Base-by-base conservation (phyloP, 2,329 filamentous ascomycete species). In the Juglanconis juglandina region DNA sequence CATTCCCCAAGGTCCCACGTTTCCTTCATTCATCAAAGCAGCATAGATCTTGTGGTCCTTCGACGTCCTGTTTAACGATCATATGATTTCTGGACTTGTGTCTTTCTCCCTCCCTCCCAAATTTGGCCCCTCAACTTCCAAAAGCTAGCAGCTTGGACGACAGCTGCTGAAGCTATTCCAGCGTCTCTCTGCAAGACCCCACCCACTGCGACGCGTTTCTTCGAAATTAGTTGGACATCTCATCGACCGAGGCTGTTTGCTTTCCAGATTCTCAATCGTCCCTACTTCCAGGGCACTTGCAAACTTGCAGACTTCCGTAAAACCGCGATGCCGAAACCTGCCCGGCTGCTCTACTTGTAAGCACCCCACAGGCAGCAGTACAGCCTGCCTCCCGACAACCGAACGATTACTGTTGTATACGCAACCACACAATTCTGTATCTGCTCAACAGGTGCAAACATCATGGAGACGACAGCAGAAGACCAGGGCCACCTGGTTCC, bases 391-490 rank as follows among this genome's bases (percentile, higher is more conserved):
- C 30, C 14, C 32, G 37, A 44, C 55, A 35, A 37, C n/a, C 37
- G 24, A 49, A 11, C 39, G 3, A 46, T 24, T 32, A 53, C n/a
- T 53, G 13, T 44, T 8, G 51, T 60, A 13, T 4, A n/a, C 37
- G 9, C 34, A 47, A 46, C 54, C 11, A 52, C 13, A 33, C 51
- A 46, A 35, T 17, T 6, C 11, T 44, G 39, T 53, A 48, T 34
- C 13, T 30, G 37, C 32, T 50, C n/a, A 41, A 33, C 33, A 41
- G 11, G 17, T 39, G 24, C 34, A 57, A 48, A 3, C 32, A 68
- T 65, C 64, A 60, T 67, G 42, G 67, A 67, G 10, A 48, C 64
- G 33, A 52, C 62, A 17, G 30, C 59, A n/a, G 61, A 67, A 4
- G 52, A 58, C n/a, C 47, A 32, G 51, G 24, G 33, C 47, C 55